Evolutionary conservation across 2,329 filamentous ascomycete species (phyloP).

Genomic region (Neonectria punicea): DNA sequence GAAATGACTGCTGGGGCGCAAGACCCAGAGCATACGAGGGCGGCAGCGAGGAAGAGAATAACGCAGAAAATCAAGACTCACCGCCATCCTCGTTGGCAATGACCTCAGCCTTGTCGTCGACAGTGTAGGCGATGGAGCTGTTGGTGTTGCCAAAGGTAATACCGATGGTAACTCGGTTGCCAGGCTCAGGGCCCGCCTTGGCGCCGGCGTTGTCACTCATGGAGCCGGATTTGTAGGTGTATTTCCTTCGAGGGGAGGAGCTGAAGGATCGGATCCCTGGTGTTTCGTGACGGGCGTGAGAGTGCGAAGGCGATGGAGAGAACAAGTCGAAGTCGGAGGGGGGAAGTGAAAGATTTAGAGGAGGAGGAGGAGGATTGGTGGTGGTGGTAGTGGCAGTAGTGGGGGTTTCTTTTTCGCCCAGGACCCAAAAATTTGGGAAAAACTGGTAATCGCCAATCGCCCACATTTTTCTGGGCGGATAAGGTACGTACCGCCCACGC

Average conservation of each 20-base stretch:
- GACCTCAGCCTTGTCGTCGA: slow-evolving; percentile 94
- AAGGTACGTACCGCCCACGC: slow-evolving; percentile 31
- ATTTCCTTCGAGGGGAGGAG: slow-evolving; percentile 12
- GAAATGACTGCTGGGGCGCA: neutral
- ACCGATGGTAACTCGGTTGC: slow-evolving; percentile 81
- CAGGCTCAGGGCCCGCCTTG: slow-evolving; percentile 61
- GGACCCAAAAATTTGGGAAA: slow-evolving; percentile 36
- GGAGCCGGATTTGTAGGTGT: slow-evolving; percentile 28
- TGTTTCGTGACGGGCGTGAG: slow-evolving; percentile 20
- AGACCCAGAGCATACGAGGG: neutral
- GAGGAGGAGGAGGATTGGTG: slow-evolving; percentile 17
- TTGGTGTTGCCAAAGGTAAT: slow-evolving; percentile 98
- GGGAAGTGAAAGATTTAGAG: slow-evolving; percentile 33
- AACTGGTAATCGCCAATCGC: slow-evolving; percentile 40
- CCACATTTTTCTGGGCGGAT: slow-evolving; percentile 34
- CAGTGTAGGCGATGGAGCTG: slow-evolving; percentile 94
- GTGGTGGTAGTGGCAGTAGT: slow-evolving; percentile 35
- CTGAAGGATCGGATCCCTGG: slow-evolving; percentile 21
- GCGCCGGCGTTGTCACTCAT: slow-evolving; percentile 61
- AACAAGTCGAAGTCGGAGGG: slow-evolving; percentile 19
- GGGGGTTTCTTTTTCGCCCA: slow-evolving; percentile 42
- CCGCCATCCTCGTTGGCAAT: slow-evolving; percentile 99
- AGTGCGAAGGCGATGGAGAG: slow-evolving; percentile 16
- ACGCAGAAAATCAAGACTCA: slow-evolving; percentile 53
- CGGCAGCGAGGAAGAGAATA: neutral